phyloP scores from a whole-genome alignment of 331 rosid genomes.

The Rhamnella rubrinervis region DNA sequence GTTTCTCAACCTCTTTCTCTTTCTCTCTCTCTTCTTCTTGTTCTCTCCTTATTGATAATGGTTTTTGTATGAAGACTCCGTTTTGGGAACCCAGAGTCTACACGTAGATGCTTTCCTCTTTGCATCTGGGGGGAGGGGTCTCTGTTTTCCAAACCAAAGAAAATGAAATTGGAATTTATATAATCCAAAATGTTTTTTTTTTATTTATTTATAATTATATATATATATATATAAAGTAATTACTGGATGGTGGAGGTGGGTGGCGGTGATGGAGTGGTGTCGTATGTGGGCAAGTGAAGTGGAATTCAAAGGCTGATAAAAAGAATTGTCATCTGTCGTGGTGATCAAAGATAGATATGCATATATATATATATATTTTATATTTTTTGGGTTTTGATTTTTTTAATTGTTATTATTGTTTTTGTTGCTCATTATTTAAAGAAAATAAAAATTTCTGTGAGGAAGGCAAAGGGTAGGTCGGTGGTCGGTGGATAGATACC shows the following conservation, averaged over 20 bases:
- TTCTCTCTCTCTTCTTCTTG: not conserved
- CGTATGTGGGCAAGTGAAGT: slow-evolving; percentile 42
- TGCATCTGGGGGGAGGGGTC: not conserved
- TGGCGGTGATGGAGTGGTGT: slow-evolving; percentile 37
- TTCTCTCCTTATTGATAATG: not conserved
- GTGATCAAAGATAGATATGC: slow-evolving; percentile 7
- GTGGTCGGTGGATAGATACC: slow-evolving; percentile 92
- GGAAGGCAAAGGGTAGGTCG: slow-evolving; percentile 57
- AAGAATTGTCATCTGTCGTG: slow-evolving; percentile 6
- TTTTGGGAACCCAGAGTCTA: slow-evolving; percentile 4
- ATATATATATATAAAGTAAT: not conserved
- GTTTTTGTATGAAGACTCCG: not conserved
- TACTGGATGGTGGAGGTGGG: slow-evolving; percentile 37
- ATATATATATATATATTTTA: slow-evolving; percentile 22
- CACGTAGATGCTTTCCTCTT: not conserved
- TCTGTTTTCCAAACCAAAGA: not conserved
- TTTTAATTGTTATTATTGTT: not conserved
- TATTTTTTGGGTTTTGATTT: not conserved
- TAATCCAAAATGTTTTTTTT: not conserved
- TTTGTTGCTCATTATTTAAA: not conserved
- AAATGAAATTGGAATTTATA: not conserved
- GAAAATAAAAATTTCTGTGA: slow-evolving; percentile 27
- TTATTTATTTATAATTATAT: not conserved
- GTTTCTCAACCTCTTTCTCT: not conserved
- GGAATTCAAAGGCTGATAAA: slow-evolving; percentile 34